Base-by-base conservation (phyloP, 768 basidiomycete species). In the Mycena kentingensis region DNA sequence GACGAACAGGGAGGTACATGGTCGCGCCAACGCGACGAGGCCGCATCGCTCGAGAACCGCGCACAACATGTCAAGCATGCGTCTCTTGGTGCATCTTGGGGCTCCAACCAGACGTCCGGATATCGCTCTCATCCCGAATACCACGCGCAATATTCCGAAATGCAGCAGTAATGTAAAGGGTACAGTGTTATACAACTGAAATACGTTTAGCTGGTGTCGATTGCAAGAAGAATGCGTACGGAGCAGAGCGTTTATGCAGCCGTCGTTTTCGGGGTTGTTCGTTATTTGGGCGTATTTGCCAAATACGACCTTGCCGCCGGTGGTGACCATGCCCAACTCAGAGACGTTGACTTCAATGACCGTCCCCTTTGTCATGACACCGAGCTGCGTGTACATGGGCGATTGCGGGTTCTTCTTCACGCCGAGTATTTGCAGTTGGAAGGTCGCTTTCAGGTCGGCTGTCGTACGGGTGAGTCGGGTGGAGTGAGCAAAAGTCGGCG, bases 401-500 rank as follows among this genome's bases (percentile, higher is more conserved):
- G 94, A 97, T 68, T 98, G 97, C 22, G 97, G 97, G 65, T 99
- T 99, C 78, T 98, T 98, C 80, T 99, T 99, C 51, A 99, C 97
- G 38, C 92, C 92, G 37, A 99, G 76, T 59, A 99, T 98, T 60
- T 96, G 94, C 4, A 99, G 79, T 69, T 99, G 97, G 83, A 99
- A 99, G 4, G 97, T 99, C 7, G 96, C 97, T 72, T 96, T 98
- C 41, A 98, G 75, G 67, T 98, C 96, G 51, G 96, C 94, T 97
- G 65, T 22, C 51, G 34, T 3, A 34, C 28, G 38, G 26, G 37
- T 60, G 12, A 43, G 41, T 47, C 29, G 47, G 37, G 47, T 25
- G 36, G 10, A 8, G 25, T 32, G 32, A 21, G 41, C n/a, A 28
- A 42, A 34, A 3, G 39, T 39, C 12, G 36, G 19, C 19, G n/a